Conservation (phyloP, 2,329 filamentous ascomycete species). For the Gnomoniopsis smithogilvyi region DNA sequence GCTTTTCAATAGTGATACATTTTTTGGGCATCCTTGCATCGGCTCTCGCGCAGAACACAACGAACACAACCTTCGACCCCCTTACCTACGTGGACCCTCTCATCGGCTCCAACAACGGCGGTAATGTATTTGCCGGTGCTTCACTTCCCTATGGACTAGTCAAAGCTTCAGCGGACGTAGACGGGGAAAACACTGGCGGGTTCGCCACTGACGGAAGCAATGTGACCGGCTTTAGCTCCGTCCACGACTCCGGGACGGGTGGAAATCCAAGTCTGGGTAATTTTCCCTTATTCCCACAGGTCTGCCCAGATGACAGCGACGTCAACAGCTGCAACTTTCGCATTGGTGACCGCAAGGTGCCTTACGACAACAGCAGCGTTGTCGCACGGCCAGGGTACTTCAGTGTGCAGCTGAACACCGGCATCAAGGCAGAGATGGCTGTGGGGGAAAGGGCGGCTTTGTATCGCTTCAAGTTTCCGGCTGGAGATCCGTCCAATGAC, state of each 20-base stretch:
- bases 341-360: conserved; percentile 40
- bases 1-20: not conserved
- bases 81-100: conserved; percentile 39
- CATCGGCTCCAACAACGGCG: conserved; percentile 53
- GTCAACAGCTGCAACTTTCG: conserved; percentile 56
- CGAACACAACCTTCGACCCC: conserved; percentile 18
- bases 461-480: conserved; percentile 59
- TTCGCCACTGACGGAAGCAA: conserved; percentile 44
- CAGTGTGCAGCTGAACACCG: conserved; percentile 49
- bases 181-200: conserved; percentile 41
- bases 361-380: conserved; percentile 38
- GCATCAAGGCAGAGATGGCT: conserved; percentile 57
- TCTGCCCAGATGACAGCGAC: conserved; percentile 38
- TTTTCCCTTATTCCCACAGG: conserved; percentile 43
- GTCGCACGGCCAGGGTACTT: conserved; percentile 55
- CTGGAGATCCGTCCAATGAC: conserved; percentile 24
- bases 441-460: conserved; percentile 58
- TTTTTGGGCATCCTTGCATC: not conserved
- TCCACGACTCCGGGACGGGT: conserved; percentile 43
- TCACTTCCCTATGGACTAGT: conserved; percentile 54
- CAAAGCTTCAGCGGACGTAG: conserved; percentile 53
- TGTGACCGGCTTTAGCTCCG: conserved; percentile 48
- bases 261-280: conserved; percentile 43
- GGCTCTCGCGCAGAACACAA: not conserved
- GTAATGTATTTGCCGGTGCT: conserved; percentile 56